Conservation (phyloP, 139 green algal species). For the Tetraselmis chui region DNA sequence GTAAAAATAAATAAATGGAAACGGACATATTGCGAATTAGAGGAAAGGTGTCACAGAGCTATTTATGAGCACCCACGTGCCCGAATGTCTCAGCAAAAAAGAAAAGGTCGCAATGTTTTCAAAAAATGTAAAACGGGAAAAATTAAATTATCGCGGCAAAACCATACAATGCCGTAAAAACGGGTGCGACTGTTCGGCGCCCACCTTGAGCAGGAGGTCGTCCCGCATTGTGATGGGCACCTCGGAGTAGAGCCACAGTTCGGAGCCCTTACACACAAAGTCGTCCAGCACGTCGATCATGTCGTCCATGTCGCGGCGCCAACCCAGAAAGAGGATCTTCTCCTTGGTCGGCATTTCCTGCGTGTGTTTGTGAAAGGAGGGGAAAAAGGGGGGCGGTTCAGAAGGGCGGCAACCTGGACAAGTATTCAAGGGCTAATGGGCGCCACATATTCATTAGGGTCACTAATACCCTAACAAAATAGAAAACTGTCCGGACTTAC, state of each 20-base stretch:
- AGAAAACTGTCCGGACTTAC: too few species aligned
- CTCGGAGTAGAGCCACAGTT: slow-evolving; percentile 49
- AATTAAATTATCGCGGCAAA: not conserved
- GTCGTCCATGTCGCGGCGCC: slow-evolving; percentile 54
- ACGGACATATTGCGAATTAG: not conserved
- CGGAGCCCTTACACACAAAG: slow-evolving; percentile 31
- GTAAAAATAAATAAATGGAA: too few species aligned
- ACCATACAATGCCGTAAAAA: not conserved
- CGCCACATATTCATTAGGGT: too few species aligned
- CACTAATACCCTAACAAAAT: too few species aligned
- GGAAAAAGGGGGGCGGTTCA: too few species aligned
- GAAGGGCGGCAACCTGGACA: too few species aligned
- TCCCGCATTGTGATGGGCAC: slow-evolving; percentile 27
- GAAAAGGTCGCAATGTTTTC: too few species aligned
- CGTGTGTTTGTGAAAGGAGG: too few species aligned
- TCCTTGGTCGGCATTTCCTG: slow-evolving; percentile 27
- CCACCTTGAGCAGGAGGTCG: slow-evolving; percentile 18
- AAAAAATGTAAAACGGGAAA: not conserved
- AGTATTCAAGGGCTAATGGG: too few species aligned
- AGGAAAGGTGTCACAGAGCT: not conserved
- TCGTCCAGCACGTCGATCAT: slow-evolving; percentile 47
- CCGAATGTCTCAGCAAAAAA: too few species aligned
- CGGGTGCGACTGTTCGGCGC: slow-evolving; percentile 2
- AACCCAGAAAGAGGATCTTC: slow-evolving; percentile 49
- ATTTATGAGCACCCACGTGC: too few species aligned